Percentiles rank a stretch among this genome's conserved stretches.
These are phyloP conservation scores for Ambrosia trifida DNA, from an alignment of 129 eudicot genomes.

Conservation along the genomic window DNA sequence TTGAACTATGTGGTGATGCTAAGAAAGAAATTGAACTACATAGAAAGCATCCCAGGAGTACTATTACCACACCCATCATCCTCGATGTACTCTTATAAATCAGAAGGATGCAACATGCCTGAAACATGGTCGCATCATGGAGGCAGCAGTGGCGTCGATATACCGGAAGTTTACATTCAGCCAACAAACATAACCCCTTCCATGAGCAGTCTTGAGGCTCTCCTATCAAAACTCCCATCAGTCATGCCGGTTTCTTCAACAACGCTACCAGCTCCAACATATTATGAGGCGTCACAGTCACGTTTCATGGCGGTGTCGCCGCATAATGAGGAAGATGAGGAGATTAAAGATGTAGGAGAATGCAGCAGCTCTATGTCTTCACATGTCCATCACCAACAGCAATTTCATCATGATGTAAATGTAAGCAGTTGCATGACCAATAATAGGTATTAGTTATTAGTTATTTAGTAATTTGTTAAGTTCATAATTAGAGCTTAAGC, in stretches of 20 bases:
- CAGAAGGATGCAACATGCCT: constrained; percentile 41
- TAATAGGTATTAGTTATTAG: constrained; percentile 48
- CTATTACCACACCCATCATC: constrained; percentile 96
- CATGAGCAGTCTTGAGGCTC: constrained; percentile 98
- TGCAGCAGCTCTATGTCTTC: constrained; percentile 54
- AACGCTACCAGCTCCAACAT: constrained; percentile 30
- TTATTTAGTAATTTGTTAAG: constrained; percentile 4
- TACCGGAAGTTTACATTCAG: constrained; percentile 38
- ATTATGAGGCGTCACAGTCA: constrained; percentile 37
- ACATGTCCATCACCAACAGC: constrained; percentile 46
- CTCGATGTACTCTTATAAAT: constrained; percentile 63
- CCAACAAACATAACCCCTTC: constrained; percentile 79
- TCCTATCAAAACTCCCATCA: constrained; percentile 87
- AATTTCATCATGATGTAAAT: constrained; percentile 67
- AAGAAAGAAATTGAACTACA: constrained; percentile 77
- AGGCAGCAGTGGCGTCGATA: constrained; percentile 18
- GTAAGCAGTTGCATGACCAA: constrained; percentile 60
- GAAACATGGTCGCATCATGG: constrained; percentile 53
- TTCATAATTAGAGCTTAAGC: constrained; percentile 16
- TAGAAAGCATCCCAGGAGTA: constrained; percentile 97
- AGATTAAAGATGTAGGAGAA: constrained; percentile 78
- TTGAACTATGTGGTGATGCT: constrained; percentile 85
- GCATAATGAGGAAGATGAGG: constrained; percentile 45
- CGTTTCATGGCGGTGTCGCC: constrained; percentile 33
- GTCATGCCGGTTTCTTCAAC: constrained; percentile 61